These are phyloP conservation scores for Penicillium sp. DNA, from an alignment of 2,329 filamentous ascomycete genomes.

Conservation along the genomic window DNA sequence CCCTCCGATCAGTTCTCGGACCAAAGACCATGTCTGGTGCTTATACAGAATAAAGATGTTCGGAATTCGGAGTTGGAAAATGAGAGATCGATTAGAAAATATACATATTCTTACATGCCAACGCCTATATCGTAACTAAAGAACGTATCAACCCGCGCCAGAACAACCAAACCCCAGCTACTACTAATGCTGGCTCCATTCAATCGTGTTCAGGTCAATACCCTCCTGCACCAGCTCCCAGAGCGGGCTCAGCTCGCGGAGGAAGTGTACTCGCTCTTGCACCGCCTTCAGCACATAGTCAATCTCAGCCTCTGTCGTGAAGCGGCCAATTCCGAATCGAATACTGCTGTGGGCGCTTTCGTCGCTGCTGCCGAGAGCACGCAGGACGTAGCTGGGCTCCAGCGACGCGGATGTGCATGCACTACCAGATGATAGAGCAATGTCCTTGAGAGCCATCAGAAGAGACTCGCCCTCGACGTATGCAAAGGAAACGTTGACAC, in stretches of 20 bases:
- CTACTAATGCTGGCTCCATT: constrained; percentile 85
- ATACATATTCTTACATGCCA: constrained; percentile 31
- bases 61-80: neutral
- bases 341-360: constrained; percentile 98
- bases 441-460: constrained; percentile 97
- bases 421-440: constrained; percentile 93
- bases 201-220: constrained; percentile 90
- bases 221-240: constrained; percentile 99
- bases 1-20: neutral
- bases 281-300: constrained; percentile 98
- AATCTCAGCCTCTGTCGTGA: constrained; percentile 93
- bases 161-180: neutral
- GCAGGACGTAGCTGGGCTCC: constrained; percentile 93
- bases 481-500: constrained; percentile 97
- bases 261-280: constrained; percentile 84
- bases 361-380: constrained; percentile 92
- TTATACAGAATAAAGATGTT: neutral
- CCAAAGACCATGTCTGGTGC: neutral
- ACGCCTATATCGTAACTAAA: constrained; percentile 26
- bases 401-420: constrained; percentile 96
- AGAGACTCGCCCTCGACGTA: constrained; percentile 98
- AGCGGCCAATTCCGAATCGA: constrained; percentile 94
- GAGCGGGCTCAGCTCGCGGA: constrained; percentile 90
- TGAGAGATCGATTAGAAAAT: constrained; percentile 11
- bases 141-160: neutral